These are phyloP conservation scores for Seminavis robusta DNA, from an alignment of 108 stramenopile species.

Conservation along the genomic window DNA sequence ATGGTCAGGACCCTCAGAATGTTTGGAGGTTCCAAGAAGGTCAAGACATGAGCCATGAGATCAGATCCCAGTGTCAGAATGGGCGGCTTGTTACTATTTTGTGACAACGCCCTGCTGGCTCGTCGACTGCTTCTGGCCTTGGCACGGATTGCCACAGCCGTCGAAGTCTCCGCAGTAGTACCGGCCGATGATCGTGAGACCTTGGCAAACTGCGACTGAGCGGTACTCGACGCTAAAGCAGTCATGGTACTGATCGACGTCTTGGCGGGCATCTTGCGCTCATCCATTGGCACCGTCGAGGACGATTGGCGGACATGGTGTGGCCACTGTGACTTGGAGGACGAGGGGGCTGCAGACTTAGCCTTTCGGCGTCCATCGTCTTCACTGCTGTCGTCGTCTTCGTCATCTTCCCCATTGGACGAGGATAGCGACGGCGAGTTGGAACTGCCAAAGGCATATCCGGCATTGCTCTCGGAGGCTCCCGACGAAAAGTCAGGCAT, in stretches of 20 bases:
- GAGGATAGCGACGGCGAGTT: no score
- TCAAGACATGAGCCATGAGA: slow-evolving; percentile 69
- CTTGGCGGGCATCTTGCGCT: neutral
- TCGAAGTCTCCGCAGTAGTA: neutral
- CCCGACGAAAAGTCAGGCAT: slow-evolving; percentile 40
- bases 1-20: slow-evolving; percentile 61
- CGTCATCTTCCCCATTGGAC: slow-evolving; percentile 5
- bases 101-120: neutral
- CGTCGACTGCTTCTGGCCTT: neutral
- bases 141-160: neutral
- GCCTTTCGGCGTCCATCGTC: neutral
- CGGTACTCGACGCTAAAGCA: neutral
- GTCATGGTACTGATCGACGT: no score
- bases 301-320: no score
- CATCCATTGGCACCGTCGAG: neutral
- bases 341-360: no score
- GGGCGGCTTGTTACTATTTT: slow-evolving; percentile 8
- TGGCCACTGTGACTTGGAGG: no score
- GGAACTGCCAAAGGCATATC: no score
- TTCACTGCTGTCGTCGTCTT: slow-evolving; percentile 1
- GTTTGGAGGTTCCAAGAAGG: slow-evolving; percentile 66
- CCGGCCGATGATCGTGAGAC: neutral
- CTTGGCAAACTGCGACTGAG: neutral
- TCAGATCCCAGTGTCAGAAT: slow-evolving; percentile 61
- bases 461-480: slow-evolving; percentile 16